Conservation (phyloP, 179 eudicot species). For the Patellifolia procumbens region DNA sequence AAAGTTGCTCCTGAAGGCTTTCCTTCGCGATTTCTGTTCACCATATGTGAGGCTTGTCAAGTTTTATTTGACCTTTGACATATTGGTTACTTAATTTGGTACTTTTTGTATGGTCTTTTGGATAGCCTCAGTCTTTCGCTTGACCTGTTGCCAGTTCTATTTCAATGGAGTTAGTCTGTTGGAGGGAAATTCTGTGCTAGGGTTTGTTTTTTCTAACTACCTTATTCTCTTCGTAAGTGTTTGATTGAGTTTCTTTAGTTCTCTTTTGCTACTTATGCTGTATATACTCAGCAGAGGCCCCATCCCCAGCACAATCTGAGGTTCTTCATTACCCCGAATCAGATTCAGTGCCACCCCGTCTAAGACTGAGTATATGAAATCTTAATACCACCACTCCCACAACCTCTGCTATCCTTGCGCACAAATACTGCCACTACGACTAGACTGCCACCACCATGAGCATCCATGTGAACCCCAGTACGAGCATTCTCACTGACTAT, state of each 20-base stretch:
- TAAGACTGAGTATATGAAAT: no score
- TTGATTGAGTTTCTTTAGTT: neutral
- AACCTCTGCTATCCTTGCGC: no score
- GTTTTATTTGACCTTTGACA: neutral
- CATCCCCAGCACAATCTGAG: neutral
- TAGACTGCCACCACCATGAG: no score
- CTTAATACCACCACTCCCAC: no score
- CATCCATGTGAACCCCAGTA: no score
- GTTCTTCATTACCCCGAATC: no score
- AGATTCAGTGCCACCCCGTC: no score
- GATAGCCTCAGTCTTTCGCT: neutral
- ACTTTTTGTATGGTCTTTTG: neutral
- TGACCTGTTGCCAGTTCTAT: neutral
- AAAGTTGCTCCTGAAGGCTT: neutral
- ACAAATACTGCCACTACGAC: no score
- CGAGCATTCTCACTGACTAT: no score
- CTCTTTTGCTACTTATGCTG: neutral
- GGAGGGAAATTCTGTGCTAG: neutral
- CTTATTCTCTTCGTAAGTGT: no score
- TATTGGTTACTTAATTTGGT: neutral
- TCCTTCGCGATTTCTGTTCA: neutral
- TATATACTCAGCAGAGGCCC: neutral
- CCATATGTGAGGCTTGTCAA: slow-evolving; percentile 9
- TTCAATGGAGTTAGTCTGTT: neutral
- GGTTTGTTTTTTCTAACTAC: no score